These are phyloP conservation scores for Lactarius deliciosus DNA, from an alignment of 768 basidiomycete genomes.

Conservation along the genomic window DNA sequence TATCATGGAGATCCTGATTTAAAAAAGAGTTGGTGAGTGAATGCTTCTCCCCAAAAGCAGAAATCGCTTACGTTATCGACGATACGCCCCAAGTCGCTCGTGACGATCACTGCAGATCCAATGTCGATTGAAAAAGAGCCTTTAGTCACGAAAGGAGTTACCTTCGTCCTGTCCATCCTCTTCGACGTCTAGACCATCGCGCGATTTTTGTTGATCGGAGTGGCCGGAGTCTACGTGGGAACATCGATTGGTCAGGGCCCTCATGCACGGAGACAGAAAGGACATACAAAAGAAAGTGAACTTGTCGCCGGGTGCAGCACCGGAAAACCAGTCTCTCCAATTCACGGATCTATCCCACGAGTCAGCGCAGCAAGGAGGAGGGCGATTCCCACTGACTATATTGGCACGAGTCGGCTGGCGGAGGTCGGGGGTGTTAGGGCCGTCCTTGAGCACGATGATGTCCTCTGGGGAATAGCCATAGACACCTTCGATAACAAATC, in stretches of 20 bases:
- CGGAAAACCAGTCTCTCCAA: slow-evolving; percentile 20
- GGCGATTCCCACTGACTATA: slow-evolving; percentile 18
- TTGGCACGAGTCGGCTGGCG: slow-evolving; percentile 27
- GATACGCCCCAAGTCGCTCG: slow-evolving; percentile 27
- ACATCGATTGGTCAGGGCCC: background rate
- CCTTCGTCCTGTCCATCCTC: slow-evolving; percentile 34
- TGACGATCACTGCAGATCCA: slow-evolving; percentile 16
- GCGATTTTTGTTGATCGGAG: slow-evolving; percentile 28
- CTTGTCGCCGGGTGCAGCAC: slow-evolving; percentile 31
- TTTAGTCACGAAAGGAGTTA: background rate
- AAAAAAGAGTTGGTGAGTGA: background rate
- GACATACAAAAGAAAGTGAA: slow-evolving; percentile 34
- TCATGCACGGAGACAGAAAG: too few relatives aligned
- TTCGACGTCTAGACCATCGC: slow-evolving; percentile 18
- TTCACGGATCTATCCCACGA: slow-evolving; percentile 24
- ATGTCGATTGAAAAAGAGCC: background rate
- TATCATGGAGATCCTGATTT: slow-evolving; percentile 25
- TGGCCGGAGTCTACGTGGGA: slow-evolving; percentile 32
- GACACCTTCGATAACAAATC: slow-evolving; percentile 2
- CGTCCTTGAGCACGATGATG: slow-evolving; percentile 28
- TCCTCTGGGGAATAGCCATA: slow-evolving; percentile 24
- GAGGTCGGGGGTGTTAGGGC: background rate
- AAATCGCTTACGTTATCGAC: slow-evolving; percentile 30
- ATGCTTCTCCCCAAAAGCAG: too few relatives aligned
- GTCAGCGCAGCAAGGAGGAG: background rate